Percentiles rank a stretch among this genome's conserved stretches.
These are phyloP conservation scores for Nymphaea colorata DNA, from an alignment of 164 flowering plant species.

Conservation along the genomic window DNA sequence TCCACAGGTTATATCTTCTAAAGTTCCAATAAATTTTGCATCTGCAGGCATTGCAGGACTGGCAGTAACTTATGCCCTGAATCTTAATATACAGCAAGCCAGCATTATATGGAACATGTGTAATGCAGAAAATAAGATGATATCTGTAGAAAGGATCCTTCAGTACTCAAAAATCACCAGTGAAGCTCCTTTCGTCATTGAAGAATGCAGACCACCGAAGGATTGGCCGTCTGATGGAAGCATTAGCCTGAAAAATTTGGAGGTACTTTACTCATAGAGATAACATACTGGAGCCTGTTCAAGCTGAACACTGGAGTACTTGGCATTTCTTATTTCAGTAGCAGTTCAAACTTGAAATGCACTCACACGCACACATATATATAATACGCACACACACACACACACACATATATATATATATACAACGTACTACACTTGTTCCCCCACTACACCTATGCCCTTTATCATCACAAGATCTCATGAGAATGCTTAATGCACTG, in stretches of 20 bases:
- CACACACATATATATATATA: no score
- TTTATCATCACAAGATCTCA: no score
- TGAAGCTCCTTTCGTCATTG: conserved; percentile 76
- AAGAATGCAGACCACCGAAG: conserved; percentile 47
- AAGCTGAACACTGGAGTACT: no score
- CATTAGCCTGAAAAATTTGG: conserved; percentile 61
- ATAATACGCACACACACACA: no score
- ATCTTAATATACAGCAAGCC: conserved; percentile 77
- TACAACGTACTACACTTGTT: no score
- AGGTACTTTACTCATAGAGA: conserved; percentile 16
- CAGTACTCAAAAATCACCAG: conserved; percentile 71
- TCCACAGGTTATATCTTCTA: no score
- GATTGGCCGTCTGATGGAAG: conserved; percentile 78
- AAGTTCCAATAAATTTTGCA: no score
- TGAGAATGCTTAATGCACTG: no score
- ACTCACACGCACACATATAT: no score
- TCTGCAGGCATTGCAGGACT: conserved; percentile 77
- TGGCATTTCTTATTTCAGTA: no score
- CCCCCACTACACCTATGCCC: no score
- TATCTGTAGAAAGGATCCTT: conserved; percentile 86
- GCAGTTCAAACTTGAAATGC: background rate
- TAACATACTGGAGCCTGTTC: background rate
- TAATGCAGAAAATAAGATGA: conserved; percentile 95
- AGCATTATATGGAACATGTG: conserved; percentile 89
- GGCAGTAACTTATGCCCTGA: conserved; percentile 94